phyloP scores from a whole-genome alignment of 164 flowering plant species.

The Berberis thunbergii region DNA sequence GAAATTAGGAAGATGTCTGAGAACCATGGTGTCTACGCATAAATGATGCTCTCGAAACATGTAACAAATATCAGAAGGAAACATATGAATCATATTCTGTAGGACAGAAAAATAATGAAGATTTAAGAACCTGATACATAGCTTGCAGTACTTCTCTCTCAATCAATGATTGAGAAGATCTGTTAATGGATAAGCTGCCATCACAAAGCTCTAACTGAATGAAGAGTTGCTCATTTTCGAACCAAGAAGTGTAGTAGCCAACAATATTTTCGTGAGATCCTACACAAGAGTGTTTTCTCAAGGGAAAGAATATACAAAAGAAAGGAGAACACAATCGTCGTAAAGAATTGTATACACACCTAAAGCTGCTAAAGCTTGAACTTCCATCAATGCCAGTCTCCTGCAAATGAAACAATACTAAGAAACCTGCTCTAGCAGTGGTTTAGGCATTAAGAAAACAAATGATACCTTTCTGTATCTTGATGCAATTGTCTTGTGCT shows the following conservation, averaged over 20 bases:
- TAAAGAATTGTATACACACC: conserved; percentile 32
- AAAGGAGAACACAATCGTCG: neutral
- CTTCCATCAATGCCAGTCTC: conserved; percentile 92
- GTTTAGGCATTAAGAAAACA: neutral
- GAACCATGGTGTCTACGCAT: no score
- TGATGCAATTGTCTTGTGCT: conserved; percentile 55
- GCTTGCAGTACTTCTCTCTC: conserved; percentile 52
- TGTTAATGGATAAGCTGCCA: conserved; percentile 45
- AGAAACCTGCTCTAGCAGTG: conserved; percentile 10
- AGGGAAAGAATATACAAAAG: neutral
- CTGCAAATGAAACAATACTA: conserved; percentile 31
- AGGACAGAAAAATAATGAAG: neutral
- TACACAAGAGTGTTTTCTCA: conserved; percentile 10
- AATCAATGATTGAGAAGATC: conserved; percentile 24
- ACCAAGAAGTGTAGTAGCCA: conserved; percentile 85
- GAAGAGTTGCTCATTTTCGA: conserved; percentile 87
- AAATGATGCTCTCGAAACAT: no score
- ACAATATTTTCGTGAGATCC: conserved; percentile 81
- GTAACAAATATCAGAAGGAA: no score
- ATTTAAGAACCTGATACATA: conserved; percentile 52
- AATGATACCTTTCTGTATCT: conserved; percentile 64
- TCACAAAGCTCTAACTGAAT: conserved; percentile 98
- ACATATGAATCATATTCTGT: neutral
- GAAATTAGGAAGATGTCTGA: no score
- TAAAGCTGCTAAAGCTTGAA: conserved; percentile 90